Conservation (phyloP, 768 basidiomycete species). For the Hortiboletus flavorubellus region DNA sequence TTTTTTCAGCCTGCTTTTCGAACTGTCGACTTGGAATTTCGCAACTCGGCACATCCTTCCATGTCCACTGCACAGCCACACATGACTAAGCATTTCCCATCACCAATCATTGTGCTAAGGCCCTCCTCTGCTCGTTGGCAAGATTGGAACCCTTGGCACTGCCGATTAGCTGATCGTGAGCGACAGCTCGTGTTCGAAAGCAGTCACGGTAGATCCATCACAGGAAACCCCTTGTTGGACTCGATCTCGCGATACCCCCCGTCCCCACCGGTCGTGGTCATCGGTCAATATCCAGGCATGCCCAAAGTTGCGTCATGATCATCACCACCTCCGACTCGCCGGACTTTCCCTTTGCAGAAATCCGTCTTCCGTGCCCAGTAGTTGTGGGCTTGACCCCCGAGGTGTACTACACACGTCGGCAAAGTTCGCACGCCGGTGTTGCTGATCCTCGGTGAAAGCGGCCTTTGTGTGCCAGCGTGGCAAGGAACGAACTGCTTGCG, state of each 20-base stretch:
- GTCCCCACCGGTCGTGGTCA: constrained; percentile 36
- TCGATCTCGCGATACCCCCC: neutral
- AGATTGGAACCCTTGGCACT: constrained; percentile 44
- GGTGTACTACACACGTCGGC: constrained; percentile 29
- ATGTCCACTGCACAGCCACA: constrained; percentile 12
- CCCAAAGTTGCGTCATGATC: constrained; percentile 59
- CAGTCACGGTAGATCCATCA: constrained; percentile 44
- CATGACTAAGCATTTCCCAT: constrained; percentile 27
- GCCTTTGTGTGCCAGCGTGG: constrained; percentile 53
- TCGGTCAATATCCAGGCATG: constrained; percentile 53
- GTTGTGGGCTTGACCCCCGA: constrained; percentile 35
- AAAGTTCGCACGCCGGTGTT: constrained; percentile 49
- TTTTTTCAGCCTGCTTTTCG: constrained; percentile 25
- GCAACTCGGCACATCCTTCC: constrained; percentile 11
- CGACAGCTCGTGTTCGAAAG: constrained; percentile 56
- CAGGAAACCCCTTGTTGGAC: constrained; percentile 33
- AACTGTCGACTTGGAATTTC: constrained; percentile 26
- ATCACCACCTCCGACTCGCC: constrained; percentile 56
- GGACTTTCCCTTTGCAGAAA: constrained; percentile 53
- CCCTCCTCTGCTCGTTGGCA: constrained; percentile 37
- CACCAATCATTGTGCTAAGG: too few relatives aligned
- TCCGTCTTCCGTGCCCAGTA: constrained; percentile 23
- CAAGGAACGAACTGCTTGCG: constrained; percentile 51
- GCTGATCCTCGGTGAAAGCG: constrained; percentile 53
- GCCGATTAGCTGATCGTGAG: constrained; percentile 50